Percentiles rank a stretch among this genome's conserved stretches.
phyloP scores from a whole-genome alignment of 1,284 basidiomycete species.

The Boletellus deceptivus region DNA sequence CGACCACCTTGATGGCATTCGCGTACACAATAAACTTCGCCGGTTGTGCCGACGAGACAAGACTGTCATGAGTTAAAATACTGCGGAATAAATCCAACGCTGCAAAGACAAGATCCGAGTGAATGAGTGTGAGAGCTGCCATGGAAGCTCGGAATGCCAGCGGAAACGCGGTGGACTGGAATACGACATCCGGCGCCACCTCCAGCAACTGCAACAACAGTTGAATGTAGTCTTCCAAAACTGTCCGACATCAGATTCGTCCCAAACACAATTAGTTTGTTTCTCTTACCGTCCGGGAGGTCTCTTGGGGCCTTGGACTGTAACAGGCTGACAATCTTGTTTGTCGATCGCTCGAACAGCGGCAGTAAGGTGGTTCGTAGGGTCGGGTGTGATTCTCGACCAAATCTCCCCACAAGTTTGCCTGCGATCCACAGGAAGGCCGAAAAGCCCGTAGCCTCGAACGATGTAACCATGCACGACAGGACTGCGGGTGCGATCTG shows the following conservation, averaged over 20 bases:
- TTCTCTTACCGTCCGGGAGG: conserved; percentile 75
- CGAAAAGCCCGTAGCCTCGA: conserved; percentile 81
- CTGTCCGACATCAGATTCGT: conserved; percentile 42
- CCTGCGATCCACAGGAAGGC: conserved; percentile 95
- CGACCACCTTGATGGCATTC: conserved; percentile 60
- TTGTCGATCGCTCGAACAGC: conserved; percentile 75
- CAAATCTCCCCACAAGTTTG: conserved; percentile 77
- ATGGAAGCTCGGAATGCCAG: conserved; percentile 74
- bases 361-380: conserved; percentile 58
- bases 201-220: conserved; percentile 73
- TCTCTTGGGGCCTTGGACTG: conserved; percentile 65
- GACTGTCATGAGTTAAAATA: conserved; percentile 72
- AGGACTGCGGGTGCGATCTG: conserved; percentile 72
- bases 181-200: conserved; percentile 71
- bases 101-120: conserved; percentile 78
- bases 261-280: neutral
- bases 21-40: conserved; percentile 66
- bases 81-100: conserved; percentile 79
- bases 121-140: conserved; percentile 75
- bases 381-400: conserved; percentile 53
- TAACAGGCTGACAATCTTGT: conserved; percentile 65
- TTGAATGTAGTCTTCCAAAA: conserved; percentile 94
- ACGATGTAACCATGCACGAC: conserved; percentile 72
- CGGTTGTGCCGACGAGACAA: conserved; percentile 48
- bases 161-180: conserved; percentile 74